These are phyloP conservation scores for Rhodotorula diobovata DNA, from an alignment of 768 basidiomycete genomes.

Conservation along the genomic window DNA sequence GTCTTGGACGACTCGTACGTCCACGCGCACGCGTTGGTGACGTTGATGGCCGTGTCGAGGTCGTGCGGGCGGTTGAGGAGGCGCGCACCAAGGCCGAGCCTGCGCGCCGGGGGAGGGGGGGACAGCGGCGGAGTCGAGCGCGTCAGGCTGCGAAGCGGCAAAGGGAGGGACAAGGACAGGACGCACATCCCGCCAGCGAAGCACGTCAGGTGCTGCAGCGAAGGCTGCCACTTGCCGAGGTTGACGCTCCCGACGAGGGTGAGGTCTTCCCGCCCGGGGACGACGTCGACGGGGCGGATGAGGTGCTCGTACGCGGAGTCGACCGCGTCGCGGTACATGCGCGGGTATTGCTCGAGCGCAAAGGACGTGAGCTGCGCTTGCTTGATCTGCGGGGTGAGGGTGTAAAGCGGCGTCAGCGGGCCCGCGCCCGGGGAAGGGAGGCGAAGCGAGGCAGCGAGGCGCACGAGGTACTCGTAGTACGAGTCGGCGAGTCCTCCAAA, in stretches of 20 bases:
- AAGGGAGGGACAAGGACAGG: not conserved
- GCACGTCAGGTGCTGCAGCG: slow-evolving; percentile 43
- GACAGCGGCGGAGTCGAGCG: too few relatives aligned
- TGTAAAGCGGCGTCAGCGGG: too few relatives aligned
- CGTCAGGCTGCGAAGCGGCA: too few relatives aligned
- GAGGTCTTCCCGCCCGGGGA: slow-evolving; percentile 40
- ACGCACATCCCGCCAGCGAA: slow-evolving; percentile 50
- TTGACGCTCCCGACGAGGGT: slow-evolving; percentile 3
- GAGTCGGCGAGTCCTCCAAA: slow-evolving; percentile 47
- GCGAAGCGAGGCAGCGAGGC: not conserved
- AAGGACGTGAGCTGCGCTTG: slow-evolving; percentile 48
- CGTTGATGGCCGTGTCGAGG: slow-evolving; percentile 39
- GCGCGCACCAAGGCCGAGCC: slow-evolving; percentile 49
- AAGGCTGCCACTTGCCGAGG: slow-evolving; percentile 13
- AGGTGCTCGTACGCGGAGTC: slow-evolving; percentile 46
- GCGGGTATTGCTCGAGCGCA: slow-evolving; percentile 44
- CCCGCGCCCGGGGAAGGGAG: too few relatives aligned
- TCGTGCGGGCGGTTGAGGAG: slow-evolving; percentile 48
- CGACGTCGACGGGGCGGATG: slow-evolving; percentile 44
- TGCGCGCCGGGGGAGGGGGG: not conserved
- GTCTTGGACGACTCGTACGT: slow-evolving; percentile 40
- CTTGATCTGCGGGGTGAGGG: slow-evolving; percentile 45
- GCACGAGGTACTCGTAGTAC: slow-evolving; percentile 41
- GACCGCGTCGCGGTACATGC: slow-evolving; percentile 48
- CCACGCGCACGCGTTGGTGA: slow-evolving; percentile 50